Evolutionary conservation across 2,329 filamentous ascomycete species (phyloP).

Genomic region (Corynespora cassiicola): DNA sequence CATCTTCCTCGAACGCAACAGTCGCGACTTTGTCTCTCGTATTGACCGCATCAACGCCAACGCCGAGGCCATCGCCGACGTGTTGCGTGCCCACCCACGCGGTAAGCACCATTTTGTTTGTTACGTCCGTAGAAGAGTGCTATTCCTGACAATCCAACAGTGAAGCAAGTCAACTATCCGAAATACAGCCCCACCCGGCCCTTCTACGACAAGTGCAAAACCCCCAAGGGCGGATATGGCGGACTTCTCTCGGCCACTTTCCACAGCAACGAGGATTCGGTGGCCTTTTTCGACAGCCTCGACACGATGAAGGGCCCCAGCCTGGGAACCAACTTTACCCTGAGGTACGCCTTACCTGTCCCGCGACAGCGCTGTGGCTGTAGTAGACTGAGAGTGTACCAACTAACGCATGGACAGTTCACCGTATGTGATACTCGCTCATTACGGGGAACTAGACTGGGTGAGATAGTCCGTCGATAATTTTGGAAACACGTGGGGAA

Average conservation of each 20-base stretch:
- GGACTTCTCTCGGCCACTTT: slow-evolving; percentile 88
- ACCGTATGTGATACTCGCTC: slow-evolving; percentile 89
- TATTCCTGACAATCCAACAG: slow-evolving; percentile 47
- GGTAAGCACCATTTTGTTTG: slow-evolving; percentile 42
- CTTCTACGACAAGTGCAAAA: slow-evolving; percentile 80
- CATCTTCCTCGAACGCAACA: slow-evolving; percentile 95
- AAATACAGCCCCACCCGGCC: slow-evolving; percentile 73
- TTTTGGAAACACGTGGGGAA: not conserved
- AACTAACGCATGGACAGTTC: slow-evolving; percentile 57
- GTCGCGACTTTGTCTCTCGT: slow-evolving; percentile 83
- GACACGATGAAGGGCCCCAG: slow-evolving; percentile 93
- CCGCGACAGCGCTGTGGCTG: not conserved
- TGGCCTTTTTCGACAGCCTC: slow-evolving; percentile 83
- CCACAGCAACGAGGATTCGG: slow-evolving; percentile 70
- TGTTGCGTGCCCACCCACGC: slow-evolving; percentile 66
- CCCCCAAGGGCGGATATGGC: slow-evolving; percentile 82
- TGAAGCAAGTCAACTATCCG: slow-evolving; percentile 87
- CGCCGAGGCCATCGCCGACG: slow-evolving; percentile 80
- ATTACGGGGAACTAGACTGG: slow-evolving; percentile 94
- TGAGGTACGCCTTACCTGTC: slow-evolving; percentile 57
- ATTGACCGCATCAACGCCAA: slow-evolving; percentile 86
- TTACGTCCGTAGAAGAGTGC: no score
- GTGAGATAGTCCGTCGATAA: no score
- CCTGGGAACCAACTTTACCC: slow-evolving; percentile 94
- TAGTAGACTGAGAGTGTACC: not conserved